Evolutionary conservation across 148 eudicot species (phyloP).

Genomic region (Fagopyrum homotropicum): DNA sequence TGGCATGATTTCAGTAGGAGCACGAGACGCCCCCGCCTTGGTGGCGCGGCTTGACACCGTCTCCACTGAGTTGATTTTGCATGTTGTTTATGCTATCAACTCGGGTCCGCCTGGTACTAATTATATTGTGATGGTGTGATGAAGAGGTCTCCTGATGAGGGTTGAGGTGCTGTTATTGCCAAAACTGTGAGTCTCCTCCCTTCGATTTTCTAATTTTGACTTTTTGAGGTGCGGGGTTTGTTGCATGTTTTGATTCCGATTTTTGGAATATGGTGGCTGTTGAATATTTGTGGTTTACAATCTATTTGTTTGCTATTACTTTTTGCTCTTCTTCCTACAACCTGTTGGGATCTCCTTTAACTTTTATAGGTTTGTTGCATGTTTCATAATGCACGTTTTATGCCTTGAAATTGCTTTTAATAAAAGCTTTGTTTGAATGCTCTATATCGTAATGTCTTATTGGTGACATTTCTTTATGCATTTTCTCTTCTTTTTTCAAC

Average conservation of each 20-base stretch:
- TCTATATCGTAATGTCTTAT: too few species aligned
- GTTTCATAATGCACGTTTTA: too few species aligned
- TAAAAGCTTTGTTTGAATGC: too few species aligned
- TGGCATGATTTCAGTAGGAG: too few species aligned
- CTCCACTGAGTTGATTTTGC: too few species aligned
- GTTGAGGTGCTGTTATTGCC: constrained; percentile 98
- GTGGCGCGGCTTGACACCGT: too few species aligned
- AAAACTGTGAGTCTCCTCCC: constrained; percentile 52
- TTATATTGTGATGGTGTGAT: constrained; percentile 52
- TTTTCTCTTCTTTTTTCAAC: constrained; percentile 22
- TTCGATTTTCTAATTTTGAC: background rate
- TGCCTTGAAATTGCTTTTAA: too few species aligned
- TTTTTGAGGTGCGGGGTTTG: background rate
- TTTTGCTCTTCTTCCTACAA: too few species aligned
- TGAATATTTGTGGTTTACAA: background rate
- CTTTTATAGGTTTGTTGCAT: too few species aligned
- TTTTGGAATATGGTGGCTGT: background rate
- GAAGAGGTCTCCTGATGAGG: constrained; percentile 95
- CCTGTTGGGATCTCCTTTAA: too few species aligned
- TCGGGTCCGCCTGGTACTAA: constrained; percentile 99
- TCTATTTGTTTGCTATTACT: background rate
- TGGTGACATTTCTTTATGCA: background rate
- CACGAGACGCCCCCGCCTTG: too few species aligned
- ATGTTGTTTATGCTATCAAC: constrained; percentile 49
- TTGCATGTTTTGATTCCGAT: background rate